Evolutionary conservation across 176 grass and related monocot genomes (phyloP), one percentile per base, ranked within the genome.

Genomic region (Oryza nivara): DNA sequence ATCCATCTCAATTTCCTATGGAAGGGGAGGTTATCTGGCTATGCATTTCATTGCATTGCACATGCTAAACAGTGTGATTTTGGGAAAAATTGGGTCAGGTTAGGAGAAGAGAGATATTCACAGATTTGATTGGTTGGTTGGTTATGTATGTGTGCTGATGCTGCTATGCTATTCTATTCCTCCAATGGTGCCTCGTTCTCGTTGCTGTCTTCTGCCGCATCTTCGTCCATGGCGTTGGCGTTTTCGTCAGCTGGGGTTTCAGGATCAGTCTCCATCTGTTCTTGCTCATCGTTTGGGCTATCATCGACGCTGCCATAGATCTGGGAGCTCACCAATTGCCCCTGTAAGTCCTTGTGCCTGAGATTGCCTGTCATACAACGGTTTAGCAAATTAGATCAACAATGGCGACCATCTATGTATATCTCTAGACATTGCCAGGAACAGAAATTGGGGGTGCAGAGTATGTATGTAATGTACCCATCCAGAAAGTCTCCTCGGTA

Each of bases 261-360:
- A 5, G 73, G 66, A 52, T 85, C 66, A 1, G 70, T 61, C 83
- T 86, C 90, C 77, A 68, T 89, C 56, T 61, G 65, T 67, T 81
- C 65, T 41, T 92, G 52, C 47, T 79, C 80, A 61, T 88, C 84
- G 1, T 78, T 64, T 28, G 61, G 19, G 16, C 26, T 44, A 25
- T 89, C 88, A n/a, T 97, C 89, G 44, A 75, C 91, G 47, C 60
- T 15, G 25, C 75, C 82, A 4, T 98, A 98, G 34, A 87, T 84
- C 46, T 98, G 95, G 36, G 95, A 98, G 73, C 92, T 98, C 70
- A 98, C 89, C 77, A 92, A 88, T 63, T 93, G 89, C 5, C 93
- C 93, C 4, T 74, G 86, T 41, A 92, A 70, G 48, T 98, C 93
- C 85, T 92, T 95, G 87, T 95, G 96, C 68, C 90, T 98, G 80